These are phyloP conservation scores for Erysimum cheiri DNA, from an alignment of 441 rosid genomes.

Conservation along the genomic window DNA sequence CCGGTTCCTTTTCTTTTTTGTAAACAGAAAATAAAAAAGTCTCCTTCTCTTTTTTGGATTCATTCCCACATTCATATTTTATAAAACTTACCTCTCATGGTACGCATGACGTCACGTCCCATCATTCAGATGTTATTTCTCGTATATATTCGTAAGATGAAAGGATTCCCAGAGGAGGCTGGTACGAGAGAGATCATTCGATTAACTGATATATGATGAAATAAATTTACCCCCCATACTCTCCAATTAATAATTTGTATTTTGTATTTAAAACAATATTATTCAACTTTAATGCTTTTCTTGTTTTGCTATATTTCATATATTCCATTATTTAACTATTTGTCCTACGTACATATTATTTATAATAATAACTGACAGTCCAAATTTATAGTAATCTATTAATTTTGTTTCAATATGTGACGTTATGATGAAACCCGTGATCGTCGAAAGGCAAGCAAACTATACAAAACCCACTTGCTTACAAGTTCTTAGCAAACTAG, in stretches of 20 bases:
- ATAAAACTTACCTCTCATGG: not conserved
- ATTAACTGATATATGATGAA: not conserved
- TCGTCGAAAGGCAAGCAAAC: conserved; percentile 8
- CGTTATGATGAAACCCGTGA: conserved; percentile 14
- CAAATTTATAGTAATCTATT: conserved; percentile 6
- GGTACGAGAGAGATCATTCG: too few species aligned
- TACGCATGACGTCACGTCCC: not conserved
- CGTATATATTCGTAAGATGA: not conserved
- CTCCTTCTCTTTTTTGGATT: too few species aligned
- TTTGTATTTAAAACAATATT: not conserved
- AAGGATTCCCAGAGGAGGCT: not conserved
- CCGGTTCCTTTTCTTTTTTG: too few species aligned
- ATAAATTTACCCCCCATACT: not conserved
- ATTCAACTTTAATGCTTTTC: not conserved
- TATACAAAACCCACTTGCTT: conserved; percentile 25
- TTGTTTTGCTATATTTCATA: conserved; percentile 7
- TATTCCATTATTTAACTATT: not conserved
- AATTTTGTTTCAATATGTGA: not conserved
- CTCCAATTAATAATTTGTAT: not conserved
- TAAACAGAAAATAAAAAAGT: too few species aligned
- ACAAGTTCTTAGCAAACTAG: conserved; percentile 1
- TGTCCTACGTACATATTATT: not conserved
- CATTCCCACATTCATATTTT: too few species aligned
- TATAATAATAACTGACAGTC: conserved; percentile 1
- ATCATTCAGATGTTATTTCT: not conserved